Percentiles rank a stretch among this genome's conserved stretches.
These are phyloP conservation scores for Phallus indusiatus DNA, from an alignment of 768 basidiomycete genomes.

Conservation along the genomic window DNA sequence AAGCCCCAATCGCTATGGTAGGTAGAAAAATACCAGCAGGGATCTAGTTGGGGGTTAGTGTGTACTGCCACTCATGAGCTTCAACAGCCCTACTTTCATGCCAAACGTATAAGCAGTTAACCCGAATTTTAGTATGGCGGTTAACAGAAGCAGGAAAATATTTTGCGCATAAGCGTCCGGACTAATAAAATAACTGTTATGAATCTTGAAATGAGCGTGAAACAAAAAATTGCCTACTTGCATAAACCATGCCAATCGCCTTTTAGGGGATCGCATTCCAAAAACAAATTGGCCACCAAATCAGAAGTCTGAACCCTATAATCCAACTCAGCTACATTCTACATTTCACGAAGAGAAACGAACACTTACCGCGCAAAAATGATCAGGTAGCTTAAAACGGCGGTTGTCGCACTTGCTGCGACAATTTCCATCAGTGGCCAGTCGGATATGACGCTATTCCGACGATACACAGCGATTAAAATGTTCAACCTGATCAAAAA, in stretches of 20 bases:
- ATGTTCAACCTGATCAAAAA: slow-evolving; percentile 59
- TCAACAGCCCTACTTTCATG: slow-evolving; percentile 45
- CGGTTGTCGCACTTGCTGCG: slow-evolving; percentile 52
- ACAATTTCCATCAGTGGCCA: slow-evolving; percentile 63
- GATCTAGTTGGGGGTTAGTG: slow-evolving; percentile 31
- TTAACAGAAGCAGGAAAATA: slow-evolving; percentile 54
- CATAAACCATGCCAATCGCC: slow-evolving; percentile 70
- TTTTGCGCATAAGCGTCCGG: slow-evolving; percentile 59
- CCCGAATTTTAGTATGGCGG: slow-evolving; percentile 49
- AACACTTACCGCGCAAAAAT: slow-evolving; percentile 14
- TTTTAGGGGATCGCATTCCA: slow-evolving; percentile 65
- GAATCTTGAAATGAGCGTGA: neutral
- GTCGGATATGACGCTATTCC: slow-evolving; percentile 42
- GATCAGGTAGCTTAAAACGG: slow-evolving; percentile 62
- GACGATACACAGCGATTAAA: slow-evolving; percentile 50
- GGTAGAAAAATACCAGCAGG: slow-evolving; percentile 73
- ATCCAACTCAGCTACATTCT: neutral
- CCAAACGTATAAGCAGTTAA: slow-evolving; percentile 74
- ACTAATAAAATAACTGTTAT: slow-evolving; percentile 24
- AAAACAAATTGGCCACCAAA: slow-evolving; percentile 74
- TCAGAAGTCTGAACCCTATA: slow-evolving; percentile 65
- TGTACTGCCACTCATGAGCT: neutral
- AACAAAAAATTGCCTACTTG: slow-evolving; percentile 41
- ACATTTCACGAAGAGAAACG: neutral
- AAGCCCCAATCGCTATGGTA: slow-evolving; percentile 67